Conservation (phyloP, 1,284 basidiomycete species). For the Phenoliferia sp. region DNA sequence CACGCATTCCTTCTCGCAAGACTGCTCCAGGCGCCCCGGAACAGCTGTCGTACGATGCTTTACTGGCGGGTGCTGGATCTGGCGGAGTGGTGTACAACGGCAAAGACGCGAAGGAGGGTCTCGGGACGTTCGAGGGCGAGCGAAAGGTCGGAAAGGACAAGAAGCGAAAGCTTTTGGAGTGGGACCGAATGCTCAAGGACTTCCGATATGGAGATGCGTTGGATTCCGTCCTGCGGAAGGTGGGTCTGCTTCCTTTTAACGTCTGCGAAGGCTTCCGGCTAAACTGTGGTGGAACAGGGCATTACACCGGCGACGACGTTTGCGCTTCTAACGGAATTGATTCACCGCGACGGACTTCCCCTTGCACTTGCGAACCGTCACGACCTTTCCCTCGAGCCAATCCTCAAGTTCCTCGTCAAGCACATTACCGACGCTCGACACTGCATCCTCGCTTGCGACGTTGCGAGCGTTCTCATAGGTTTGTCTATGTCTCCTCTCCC, state of each 20-base stretch:
- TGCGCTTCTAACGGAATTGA: constrained; percentile 86
- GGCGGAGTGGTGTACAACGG: constrained; percentile 28
- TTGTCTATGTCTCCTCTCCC: constrained; percentile 1
- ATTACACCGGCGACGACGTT: constrained; percentile 81
- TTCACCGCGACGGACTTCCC: constrained; percentile 83
- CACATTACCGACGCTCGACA: constrained; percentile 87
- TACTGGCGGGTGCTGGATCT: constrained; percentile 26
- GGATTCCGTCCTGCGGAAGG: constrained; percentile 80
- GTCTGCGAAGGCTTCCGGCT: neutral
- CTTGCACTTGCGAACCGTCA: constrained; percentile 85
- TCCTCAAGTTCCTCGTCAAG: constrained; percentile 77
- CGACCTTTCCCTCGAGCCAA: constrained; percentile 87
- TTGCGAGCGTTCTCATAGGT: constrained; percentile 80
- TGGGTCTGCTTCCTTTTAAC: constrained; percentile 40
- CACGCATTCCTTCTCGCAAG: constrained; percentile 25
- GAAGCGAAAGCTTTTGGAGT: constrained; percentile 70
- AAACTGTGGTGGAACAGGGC: constrained; percentile 48
- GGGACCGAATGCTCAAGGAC: constrained; percentile 81
- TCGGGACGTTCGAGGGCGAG: constrained; percentile 28
- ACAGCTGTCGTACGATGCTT: constrained; percentile 24
- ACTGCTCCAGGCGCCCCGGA: constrained; percentile 18
- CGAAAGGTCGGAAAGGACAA: constrained; percentile 50
- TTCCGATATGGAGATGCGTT: constrained; percentile 95
- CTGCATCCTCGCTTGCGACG: constrained; percentile 78
- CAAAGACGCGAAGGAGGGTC: constrained; percentile 29